These are phyloP conservation scores for Fusarium sp. DNA, from an alignment of 2,329 filamentous ascomycete species.

Conservation along the genomic window DNA sequence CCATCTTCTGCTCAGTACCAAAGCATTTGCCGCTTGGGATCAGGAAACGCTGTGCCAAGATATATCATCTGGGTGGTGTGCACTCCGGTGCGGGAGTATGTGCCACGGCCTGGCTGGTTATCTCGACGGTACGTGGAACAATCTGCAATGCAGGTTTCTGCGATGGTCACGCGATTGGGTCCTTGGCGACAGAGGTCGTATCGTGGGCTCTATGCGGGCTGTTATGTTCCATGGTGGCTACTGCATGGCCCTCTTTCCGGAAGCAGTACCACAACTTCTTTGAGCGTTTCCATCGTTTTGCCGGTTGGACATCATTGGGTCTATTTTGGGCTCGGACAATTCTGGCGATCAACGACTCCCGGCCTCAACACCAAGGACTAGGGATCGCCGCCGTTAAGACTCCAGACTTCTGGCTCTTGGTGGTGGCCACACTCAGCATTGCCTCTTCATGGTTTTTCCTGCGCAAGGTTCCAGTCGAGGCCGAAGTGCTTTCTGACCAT, in stretches of 20 bases:
- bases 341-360: constrained; percentile 58
- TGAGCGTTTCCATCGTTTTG: constrained; percentile 75
- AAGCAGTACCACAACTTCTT: constrained; percentile 72
- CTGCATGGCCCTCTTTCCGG: constrained; percentile 71
- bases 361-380: constrained; percentile 45
- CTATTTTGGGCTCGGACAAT: constrained; percentile 72
- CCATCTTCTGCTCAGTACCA: constrained; percentile 54
- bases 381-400: constrained; percentile 49
- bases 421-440: constrained; percentile 69
- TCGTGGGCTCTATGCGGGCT: constrained; percentile 66
- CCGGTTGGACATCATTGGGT: constrained; percentile 72
- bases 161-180: constrained; percentile 43
- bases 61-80: constrained; percentile 61
- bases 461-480: constrained; percentile 69
- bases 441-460: constrained; percentile 78
- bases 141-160: constrained; percentile 45
- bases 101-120: constrained; percentile 59
- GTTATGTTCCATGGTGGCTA: constrained; percentile 65
- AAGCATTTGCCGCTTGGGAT: constrained; percentile 57
- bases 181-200: constrained; percentile 56
- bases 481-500: constrained; percentile 74
- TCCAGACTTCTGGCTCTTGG: constrained; percentile 71
- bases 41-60: constrained; percentile 57
- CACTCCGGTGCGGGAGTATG: constrained; percentile 60
- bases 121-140: constrained; percentile 51